phyloP scores from a whole-genome alignment of 2,329 filamentous ascomycete species.

The Trichoderma aggressivum region DNA sequence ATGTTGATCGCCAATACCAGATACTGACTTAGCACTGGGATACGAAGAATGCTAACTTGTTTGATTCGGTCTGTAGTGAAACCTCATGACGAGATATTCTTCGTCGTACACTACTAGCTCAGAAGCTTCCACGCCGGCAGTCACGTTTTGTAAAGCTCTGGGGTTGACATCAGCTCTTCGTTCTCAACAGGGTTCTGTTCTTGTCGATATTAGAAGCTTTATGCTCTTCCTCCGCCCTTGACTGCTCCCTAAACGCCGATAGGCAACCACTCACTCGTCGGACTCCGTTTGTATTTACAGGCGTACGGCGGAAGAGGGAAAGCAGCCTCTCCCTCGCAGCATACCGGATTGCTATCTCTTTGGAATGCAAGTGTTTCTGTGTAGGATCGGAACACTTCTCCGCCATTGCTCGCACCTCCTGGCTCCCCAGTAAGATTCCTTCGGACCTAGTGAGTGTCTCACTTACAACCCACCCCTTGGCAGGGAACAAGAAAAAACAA shows the following conservation, averaged over 20 bases:
- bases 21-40: not conserved
- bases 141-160: not conserved
- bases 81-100: not conserved
- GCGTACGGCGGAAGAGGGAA: slow-evolving; percentile 24
- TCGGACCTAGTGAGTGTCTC: slow-evolving; percentile 34
- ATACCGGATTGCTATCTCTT: slow-evolving; percentile 28
- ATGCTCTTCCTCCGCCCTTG: not conserved
- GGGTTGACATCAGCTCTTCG: not conserved
- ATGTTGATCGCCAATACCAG: slow-evolving; percentile 2
- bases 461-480: slow-evolving; percentile 31
- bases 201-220: not conserved
- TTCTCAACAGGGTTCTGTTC: not conserved
- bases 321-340: slow-evolving; percentile 21
- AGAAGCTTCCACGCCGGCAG: not conserved
- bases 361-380: slow-evolving; percentile 40
- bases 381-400: slow-evolving; percentile 35
- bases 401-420: slow-evolving; percentile 33
- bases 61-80: not conserved
- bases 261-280: not conserved
- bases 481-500: slow-evolving; percentile 22
- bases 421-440: slow-evolving; percentile 34
- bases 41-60: slow-evolving; percentile 19
- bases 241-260: not conserved
- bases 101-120: not conserved
- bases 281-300: slow-evolving; percentile 21